Conservation (phyloP, 495 filamentous ascomycete species). For the Hypoxylon subgilvum region DNA sequence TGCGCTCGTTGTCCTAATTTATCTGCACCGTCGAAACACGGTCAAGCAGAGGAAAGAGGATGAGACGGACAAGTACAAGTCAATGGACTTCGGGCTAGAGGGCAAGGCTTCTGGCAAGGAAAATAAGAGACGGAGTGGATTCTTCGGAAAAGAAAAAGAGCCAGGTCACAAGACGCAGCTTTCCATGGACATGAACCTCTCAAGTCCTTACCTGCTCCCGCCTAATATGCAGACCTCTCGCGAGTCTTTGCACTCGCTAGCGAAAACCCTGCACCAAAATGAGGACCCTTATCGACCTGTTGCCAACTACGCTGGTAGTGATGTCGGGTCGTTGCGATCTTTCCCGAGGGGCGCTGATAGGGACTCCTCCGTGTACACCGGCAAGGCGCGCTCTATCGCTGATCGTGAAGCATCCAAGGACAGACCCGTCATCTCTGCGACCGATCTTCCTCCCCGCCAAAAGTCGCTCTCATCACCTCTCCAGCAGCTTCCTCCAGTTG, state of each 20-base stretch:
- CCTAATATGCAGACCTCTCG: constrained; percentile 76
- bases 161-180: constrained; percentile 65
- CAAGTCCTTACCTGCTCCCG: constrained; percentile 88
- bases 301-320: constrained; percentile 61
- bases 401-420: constrained; percentile 13
- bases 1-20: constrained; percentile 71
- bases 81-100: constrained; percentile 89
- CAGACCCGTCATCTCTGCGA: not conserved
- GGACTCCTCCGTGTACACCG: constrained; percentile 66
- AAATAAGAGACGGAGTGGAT: constrained; percentile 51
- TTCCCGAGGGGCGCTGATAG: constrained; percentile 59
- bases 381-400: constrained; percentile 45
- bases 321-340: constrained; percentile 65
- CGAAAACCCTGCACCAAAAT: constrained; percentile 68
- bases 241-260: constrained; percentile 84
- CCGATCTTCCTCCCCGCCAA: constrained; percentile 15
- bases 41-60: constrained; percentile 80
- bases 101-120: constrained; percentile 44
- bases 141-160: constrained; percentile 60
- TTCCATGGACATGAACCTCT: constrained; percentile 82
- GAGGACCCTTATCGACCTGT: constrained; percentile 88
- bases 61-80: constrained; percentile 84
- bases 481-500: constrained; percentile 37
- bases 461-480: constrained; percentile 31
- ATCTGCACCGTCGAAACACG: constrained; percentile 77